Evolutionary conservation across 2,329 filamentous ascomycete species (phyloP).

Genomic region (Exserohilum turcica): DNA sequence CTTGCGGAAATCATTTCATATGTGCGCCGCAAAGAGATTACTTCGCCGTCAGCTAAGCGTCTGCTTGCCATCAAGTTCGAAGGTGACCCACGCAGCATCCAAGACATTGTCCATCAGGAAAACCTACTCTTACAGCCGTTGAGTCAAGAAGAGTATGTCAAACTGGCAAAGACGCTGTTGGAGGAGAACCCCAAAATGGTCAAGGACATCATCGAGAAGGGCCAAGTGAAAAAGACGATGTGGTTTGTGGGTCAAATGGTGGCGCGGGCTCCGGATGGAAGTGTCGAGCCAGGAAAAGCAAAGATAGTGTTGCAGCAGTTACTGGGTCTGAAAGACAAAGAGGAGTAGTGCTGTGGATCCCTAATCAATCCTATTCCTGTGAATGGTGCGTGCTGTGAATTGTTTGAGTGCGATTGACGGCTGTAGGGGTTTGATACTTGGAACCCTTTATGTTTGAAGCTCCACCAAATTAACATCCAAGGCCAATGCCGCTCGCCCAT

Average conservation of each 20-base stretch:
- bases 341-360: neutral
- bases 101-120: conserved; percentile 62
- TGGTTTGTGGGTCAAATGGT: conserved; percentile 74
- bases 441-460: conserved; percentile 1
- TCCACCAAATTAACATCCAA: neutral
- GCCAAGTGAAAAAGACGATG: conserved; percentile 67
- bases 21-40: conserved; percentile 53
- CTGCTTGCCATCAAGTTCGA: conserved; percentile 62
- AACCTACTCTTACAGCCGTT: conserved; percentile 61
- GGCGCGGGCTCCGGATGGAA: conserved; percentile 62
- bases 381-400: neutral
- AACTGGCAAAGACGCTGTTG: conserved; percentile 60
- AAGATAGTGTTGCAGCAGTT: conserved; percentile 59
- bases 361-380: conserved; percentile 5
- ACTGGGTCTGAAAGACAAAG: conserved; percentile 35
- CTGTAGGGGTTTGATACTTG: conserved; percentile 1
- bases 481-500: neutral
- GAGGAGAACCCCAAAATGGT: conserved; percentile 63
- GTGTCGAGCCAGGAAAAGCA: conserved; percentile 65
- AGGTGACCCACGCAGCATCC: conserved; percentile 55
- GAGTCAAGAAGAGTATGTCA: conserved; percentile 60
- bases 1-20: conserved; percentile 53
- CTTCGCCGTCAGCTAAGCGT: conserved; percentile 63
- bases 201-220: conserved; percentile 62
- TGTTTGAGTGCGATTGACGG: neutral